A percentile compares a stretch with the other conserved stretches of the same genome.
Evolutionary conservation across 306 rosid genomes (phyloP).

Genomic region (Abrus precatorius): DNA sequence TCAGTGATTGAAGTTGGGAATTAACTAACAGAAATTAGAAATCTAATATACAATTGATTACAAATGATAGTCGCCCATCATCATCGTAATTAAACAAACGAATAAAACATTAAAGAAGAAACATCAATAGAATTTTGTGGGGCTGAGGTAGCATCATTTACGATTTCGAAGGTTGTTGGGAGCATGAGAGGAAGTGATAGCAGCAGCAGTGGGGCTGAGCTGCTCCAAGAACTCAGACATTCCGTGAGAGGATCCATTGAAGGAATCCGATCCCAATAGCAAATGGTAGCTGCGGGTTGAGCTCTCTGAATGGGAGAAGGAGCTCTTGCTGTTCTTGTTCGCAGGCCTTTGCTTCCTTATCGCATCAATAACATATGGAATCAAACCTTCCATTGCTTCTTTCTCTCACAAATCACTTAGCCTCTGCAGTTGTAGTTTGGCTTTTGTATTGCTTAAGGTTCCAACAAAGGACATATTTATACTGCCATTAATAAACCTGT

Average conservation of each 20-base stretch:
- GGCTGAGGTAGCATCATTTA: background rate
- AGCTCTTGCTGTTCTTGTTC: constrained; percentile 39
- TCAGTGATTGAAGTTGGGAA: background rate
- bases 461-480: constrained; percentile 32
- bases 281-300: constrained; percentile 77
- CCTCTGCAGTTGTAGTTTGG: background rate
- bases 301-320: constrained; percentile 58
- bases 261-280: constrained; percentile 49
- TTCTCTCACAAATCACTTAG: background rate
- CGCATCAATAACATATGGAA: constrained; percentile 76
- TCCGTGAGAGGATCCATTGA: constrained; percentile 70
- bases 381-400: constrained; percentile 78
- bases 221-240: constrained; percentile 54
- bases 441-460: background rate
- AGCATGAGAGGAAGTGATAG: background rate
- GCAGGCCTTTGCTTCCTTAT: constrained; percentile 66
- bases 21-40: background rate
- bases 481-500: background rate
- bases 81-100: background rate
- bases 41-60: constrained; percentile 3
- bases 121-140: background rate
- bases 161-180: constrained; percentile 36
- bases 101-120: background rate
- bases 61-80: background rate
- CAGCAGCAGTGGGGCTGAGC: background rate